phyloP scores from a whole-genome alignment of 371 early-diverging fungal genomes.

The Actinomucor elegans region DNA sequence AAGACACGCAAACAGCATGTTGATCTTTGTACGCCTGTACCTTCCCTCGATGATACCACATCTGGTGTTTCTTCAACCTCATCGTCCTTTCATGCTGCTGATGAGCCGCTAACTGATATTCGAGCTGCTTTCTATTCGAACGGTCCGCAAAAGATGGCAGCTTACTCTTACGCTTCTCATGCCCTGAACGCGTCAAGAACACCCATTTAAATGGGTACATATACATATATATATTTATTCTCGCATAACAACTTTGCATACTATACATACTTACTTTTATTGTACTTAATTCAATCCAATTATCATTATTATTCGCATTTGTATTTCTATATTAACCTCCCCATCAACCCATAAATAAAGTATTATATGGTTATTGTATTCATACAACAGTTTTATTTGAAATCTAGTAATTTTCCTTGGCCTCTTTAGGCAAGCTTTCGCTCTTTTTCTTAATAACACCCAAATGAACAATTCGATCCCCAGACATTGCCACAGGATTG shows the following conservation, averaged over 20 bases:
- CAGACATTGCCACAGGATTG: conserved; percentile 80
- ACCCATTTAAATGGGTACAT: conserved; percentile 4
- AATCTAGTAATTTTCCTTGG: conserved; percentile 57
- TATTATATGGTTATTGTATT: no score
- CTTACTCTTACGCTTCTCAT: conserved; percentile 14
- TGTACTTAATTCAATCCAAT: neutral
- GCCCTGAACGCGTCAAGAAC: neutral
- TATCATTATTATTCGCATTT: neutral
- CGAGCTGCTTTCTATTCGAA: conserved; percentile 2
- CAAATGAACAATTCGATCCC: conserved; percentile 78
- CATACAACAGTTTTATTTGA: neutral
- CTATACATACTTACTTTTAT: neutral
- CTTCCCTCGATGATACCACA: conserved; percentile 24
- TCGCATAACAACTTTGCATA: neutral
- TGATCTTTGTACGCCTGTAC: conserved; percentile 15
- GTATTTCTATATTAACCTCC: neutral
- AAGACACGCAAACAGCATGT: conserved; percentile 26
- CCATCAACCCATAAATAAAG: no score
- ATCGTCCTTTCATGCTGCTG: conserved; percentile 15
- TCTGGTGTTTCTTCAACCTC: conserved; percentile 22
- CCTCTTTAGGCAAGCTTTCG: conserved; percentile 52
- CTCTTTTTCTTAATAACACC: conserved; percentile 70
- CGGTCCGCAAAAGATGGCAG: neutral
- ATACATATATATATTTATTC: neutral
- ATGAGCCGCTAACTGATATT: conserved; percentile 3